Percentiles rank a stretch among this genome's conserved stretches.
Conservation (phyloP, 768 basidiomycete species). For the Collybia nuda region DNA sequence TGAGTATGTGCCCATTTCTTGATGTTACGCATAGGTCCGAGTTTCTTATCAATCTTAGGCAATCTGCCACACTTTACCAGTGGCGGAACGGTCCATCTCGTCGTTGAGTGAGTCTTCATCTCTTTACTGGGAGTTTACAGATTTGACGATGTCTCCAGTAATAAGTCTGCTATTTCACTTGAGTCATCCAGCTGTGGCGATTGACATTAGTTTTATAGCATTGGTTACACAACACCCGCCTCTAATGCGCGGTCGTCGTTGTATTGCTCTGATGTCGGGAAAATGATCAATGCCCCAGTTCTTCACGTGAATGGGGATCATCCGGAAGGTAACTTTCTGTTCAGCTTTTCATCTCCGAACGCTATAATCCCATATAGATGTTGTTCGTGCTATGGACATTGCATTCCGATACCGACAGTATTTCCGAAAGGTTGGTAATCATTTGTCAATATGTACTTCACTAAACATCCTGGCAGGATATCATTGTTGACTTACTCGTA, state of each 20-base stretch:
- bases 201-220: constrained; percentile 41
- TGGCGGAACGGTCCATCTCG: constrained; percentile 87
- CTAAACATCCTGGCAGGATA: constrained; percentile 46
- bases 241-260: constrained; percentile 80
- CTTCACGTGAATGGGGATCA: constrained; percentile 91
- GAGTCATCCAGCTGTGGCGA: neutral
- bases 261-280: constrained; percentile 87
- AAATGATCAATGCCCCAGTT: constrained; percentile 88
- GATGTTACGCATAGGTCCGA: neutral
- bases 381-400: constrained; percentile 80
- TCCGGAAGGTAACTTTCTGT: constrained; percentile 62
- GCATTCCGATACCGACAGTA: constrained; percentile 85
- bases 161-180: constrained; percentile 43
- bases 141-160: constrained; percentile 32
- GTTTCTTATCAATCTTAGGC: constrained; percentile 35
- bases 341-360: neutral
- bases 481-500: constrained; percentile 86
- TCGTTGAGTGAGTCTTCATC: constrained; percentile 71
- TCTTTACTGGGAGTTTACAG: neutral
- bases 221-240: constrained; percentile 91
- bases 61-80: constrained; percentile 90
- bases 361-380: constrained; percentile 47
- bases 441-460: neutral
- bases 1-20: constrained; percentile 52
- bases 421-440: constrained; percentile 67